phyloP scores from a whole-genome alignment of 164 flowering plant genomes.

The Vitis rotundifolia region DNA sequence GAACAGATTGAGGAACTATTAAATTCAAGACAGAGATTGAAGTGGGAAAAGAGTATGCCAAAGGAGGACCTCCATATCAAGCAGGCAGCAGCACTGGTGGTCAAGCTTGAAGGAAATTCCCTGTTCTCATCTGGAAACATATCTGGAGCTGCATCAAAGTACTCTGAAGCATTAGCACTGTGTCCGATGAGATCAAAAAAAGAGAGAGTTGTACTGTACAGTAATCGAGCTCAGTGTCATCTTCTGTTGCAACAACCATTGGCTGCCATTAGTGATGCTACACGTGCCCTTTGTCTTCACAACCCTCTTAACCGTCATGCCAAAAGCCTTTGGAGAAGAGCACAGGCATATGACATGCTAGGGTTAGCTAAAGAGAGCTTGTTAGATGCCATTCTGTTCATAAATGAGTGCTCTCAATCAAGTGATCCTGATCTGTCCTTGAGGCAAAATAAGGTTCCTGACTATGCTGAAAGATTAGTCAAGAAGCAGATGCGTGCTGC shows the following conservation, averaged over 20 bases:
- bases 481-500: constrained; percentile 99
- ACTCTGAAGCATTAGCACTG: constrained; percentile 85
- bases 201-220: constrained; percentile 88
- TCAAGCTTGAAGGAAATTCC: constrained; percentile 98
- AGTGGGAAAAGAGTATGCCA: constrained; percentile 93
- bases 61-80: constrained; percentile 98
- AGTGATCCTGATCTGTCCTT: constrained; percentile 83
- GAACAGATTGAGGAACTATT: constrained; percentile 77
- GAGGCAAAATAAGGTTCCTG: constrained; percentile 95
- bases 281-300: constrained; percentile 90
- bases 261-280: constrained; percentile 95
- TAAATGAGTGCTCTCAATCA: constrained; percentile 94
- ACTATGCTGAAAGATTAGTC: constrained; percentile 94
- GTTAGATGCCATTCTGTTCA: constrained; percentile 90
- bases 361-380: constrained; percentile 96
- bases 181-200: constrained; percentile 91
- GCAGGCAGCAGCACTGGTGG: constrained; percentile 93
- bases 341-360: constrained; percentile 98
- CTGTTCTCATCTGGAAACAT: constrained; percentile 94
- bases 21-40: constrained; percentile 69
- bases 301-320: constrained; percentile 95
- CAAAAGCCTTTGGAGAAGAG: constrained; percentile 96
- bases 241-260: constrained; percentile 89
- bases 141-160: constrained; percentile 89
- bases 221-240: constrained; percentile 96